Percentiles rank a stretch among this genome's conserved stretches.
Evolutionary conservation across 2,329 filamentous ascomycete species (phyloP).

Genomic region (Drechslera avenae): DNA sequence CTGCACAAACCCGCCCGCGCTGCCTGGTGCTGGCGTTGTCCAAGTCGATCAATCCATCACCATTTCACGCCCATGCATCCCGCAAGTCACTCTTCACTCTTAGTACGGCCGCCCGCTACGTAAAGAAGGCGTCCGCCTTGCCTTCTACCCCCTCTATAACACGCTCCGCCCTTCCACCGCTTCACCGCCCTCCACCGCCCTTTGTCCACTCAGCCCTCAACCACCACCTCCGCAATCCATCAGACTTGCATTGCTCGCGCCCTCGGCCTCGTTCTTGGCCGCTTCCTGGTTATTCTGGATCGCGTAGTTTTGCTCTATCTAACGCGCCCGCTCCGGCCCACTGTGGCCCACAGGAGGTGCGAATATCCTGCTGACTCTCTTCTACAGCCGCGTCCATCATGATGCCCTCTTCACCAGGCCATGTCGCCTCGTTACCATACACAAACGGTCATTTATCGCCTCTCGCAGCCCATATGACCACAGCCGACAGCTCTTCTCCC

Average conservation of each 20-base stretch:
- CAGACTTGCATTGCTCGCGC: constrained; percentile 44
- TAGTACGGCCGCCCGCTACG: constrained; percentile 18
- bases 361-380: constrained; percentile 52
- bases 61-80: constrained; percentile 41
- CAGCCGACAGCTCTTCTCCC: constrained; percentile 54
- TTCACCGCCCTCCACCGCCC: constrained; percentile 29
- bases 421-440: constrained; percentile 66
- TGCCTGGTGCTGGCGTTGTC: constrained; percentile 32
- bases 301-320: constrained; percentile 50
- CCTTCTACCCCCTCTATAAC: constrained; percentile 17
- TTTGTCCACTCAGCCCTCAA: constrained; percentile 40
- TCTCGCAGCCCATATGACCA: constrained; percentile 54
- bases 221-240: constrained; percentile 45
- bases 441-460: constrained; percentile 70
- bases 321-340: constrained; percentile 43
- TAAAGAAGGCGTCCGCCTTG: constrained; percentile 19
- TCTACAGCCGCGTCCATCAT: constrained; percentile 64
- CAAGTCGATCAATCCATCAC: constrained; percentile 44
- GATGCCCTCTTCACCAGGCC: constrained; percentile 66
- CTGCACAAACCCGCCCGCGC: constrained; percentile 22
- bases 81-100: constrained; percentile 24
- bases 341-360: constrained; percentile 36
- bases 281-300: constrained; percentile 48
- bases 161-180: constrained; percentile 26
- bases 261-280: constrained; percentile 31